Evolutionary conservation across 2,329 filamentous ascomycete species (phyloP), one percentile per base, ranked within the genome.

Genomic region (Cladosporium austrohemisphaericum): DNA sequence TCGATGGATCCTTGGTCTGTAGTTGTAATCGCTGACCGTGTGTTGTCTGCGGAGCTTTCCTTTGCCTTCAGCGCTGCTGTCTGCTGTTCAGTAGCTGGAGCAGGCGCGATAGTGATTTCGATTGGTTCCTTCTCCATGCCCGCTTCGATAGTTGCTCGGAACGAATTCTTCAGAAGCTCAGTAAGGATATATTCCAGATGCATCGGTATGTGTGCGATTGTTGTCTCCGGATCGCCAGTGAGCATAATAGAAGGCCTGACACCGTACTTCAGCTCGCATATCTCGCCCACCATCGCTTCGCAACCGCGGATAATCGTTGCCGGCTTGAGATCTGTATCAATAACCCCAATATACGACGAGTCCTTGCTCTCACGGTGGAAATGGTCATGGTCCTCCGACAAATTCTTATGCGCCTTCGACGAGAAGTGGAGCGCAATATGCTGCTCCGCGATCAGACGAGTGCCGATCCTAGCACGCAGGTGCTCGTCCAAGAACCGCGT

Each of bases 131-230:
- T 77, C 58, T 86, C 85, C 61, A 81, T 84, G n/a, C 83, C 83
- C 51, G 80, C 84, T 69, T 98, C 93, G 8, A 97, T 84, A 0
- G 89, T 94, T 3, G 93, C 92, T 35, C 93, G 83, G 72, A 97
- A 98, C 1, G 91, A 88, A 64, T 98, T 98, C 70, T 98, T 98
- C 51, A 98, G 78, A 1, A 98, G 78, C 69, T 98, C 93, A 0
- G 92, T 98, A 56, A 96, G 81, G 56, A 98, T 96, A 68, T 98
- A 98, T 69, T 97, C 92, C 19, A 98, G 79, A 68, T 98, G 93
- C 66, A 95, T 93, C 11, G 93, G 93, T 7, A 98, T 85, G 63
- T 94, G 93, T 16, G 92, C 90, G 64, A 98, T 95, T 0, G 83
- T 85, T n/a, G 91, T 89, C 44, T 86, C 84, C 0, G 86, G 84